Percentiles rank a stretch among this genome's conserved stretches.
These are phyloP conservation scores for Phytophthora macrochlamydospora DNA, from an alignment of 352 stramenopile species.

Conservation along the genomic window DNA sequence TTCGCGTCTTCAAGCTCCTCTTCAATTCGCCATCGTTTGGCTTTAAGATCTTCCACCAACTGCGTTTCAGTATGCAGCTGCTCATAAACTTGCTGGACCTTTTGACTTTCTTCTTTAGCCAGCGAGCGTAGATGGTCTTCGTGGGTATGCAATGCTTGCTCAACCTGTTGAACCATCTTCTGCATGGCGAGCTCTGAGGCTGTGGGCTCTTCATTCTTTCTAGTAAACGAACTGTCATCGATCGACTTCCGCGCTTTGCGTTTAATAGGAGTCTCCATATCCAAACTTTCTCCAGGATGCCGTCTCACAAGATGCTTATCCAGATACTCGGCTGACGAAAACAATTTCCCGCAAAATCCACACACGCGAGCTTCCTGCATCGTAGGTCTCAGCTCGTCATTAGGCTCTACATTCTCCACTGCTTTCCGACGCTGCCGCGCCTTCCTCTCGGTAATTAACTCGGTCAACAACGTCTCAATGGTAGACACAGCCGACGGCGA, in stretches of 20 bases:
- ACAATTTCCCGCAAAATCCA: slow-evolving; percentile 70
- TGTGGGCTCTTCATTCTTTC: slow-evolving; percentile 4
- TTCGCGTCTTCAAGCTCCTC: slow-evolving; percentile 33
- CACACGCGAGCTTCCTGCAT: slow-evolving; percentile 59
- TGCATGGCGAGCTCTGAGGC: slow-evolving; percentile 35
- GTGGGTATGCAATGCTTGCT: slow-evolving; percentile 51
- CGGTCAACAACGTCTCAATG: slow-evolving; percentile 59
- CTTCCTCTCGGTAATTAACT: slow-evolving; percentile 43
- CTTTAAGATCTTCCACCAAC: slow-evolving; percentile 50
- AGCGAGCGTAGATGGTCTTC: slow-evolving; percentile 54
- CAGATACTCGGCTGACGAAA: slow-evolving; percentile 63
- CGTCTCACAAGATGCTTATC: slow-evolving; percentile 65
- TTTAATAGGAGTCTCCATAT: slow-evolving; percentile 18
- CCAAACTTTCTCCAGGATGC: slow-evolving; percentile 39
- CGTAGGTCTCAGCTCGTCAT: slow-evolving; percentile 3
- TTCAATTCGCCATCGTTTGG: slow-evolving; percentile 29
- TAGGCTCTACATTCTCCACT: slow-evolving; percentile 4
- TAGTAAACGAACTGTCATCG: not conserved
- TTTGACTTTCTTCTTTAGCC: slow-evolving; percentile 46
- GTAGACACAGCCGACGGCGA: slow-evolving; percentile 60
- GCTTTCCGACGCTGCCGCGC: slow-evolving; percentile 19
- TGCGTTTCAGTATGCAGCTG: slow-evolving; percentile 54
- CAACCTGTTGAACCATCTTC: slow-evolving; percentile 57
- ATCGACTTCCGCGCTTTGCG: slow-evolving; percentile 8
- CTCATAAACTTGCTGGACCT: slow-evolving; percentile 61